phyloP scores from a whole-genome alignment of 495 filamentous ascomycete species.

The Xylaria bambusicola region DNA sequence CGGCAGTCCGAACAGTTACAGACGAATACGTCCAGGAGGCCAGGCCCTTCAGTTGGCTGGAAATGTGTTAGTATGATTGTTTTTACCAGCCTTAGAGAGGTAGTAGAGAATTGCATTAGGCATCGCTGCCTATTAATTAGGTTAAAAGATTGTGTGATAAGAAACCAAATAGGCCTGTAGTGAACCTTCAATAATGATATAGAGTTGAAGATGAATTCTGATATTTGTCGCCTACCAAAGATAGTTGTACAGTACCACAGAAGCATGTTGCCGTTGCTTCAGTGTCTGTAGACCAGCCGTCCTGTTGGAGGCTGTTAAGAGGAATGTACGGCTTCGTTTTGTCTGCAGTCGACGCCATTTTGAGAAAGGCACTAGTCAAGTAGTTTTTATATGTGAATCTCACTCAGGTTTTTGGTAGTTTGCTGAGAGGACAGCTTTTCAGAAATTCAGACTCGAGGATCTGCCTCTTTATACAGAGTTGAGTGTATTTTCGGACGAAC shows the following conservation, averaged over 20 bases:
- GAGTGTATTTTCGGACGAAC: neutral
- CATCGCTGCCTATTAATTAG: no score
- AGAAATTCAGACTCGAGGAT: neutral
- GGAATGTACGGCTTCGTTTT: slow-evolving; percentile 10
- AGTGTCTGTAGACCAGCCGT: slow-evolving; percentile 30
- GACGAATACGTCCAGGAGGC: slow-evolving; percentile 52
- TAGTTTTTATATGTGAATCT: no score
- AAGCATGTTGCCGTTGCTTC: slow-evolving; percentile 56
- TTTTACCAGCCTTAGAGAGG: no score
- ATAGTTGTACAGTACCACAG: slow-evolving; percentile 57
- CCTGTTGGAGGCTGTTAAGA: slow-evolving; percentile 10
- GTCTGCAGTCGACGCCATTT: slow-evolving; percentile 7
- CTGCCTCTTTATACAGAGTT: neutral
- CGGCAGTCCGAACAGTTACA: slow-evolving; percentile 61
- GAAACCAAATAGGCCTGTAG: no score
- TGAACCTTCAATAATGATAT: no score
- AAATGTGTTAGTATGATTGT: neutral
- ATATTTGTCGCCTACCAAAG: slow-evolving; percentile 42
- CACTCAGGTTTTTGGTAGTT: neutral
- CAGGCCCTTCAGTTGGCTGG: slow-evolving; percentile 45
- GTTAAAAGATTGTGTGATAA: no score
- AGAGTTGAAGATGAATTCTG: slow-evolving; percentile 1
- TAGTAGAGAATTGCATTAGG: no score
- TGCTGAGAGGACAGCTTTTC: neutral
- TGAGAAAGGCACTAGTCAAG: neutral